Percentiles rank a stretch among this genome's conserved stretches.
These are phyloP conservation scores for Mycena pura DNA, from an alignment of 768 basidiomycete species.

Conservation along the genomic window DNA sequence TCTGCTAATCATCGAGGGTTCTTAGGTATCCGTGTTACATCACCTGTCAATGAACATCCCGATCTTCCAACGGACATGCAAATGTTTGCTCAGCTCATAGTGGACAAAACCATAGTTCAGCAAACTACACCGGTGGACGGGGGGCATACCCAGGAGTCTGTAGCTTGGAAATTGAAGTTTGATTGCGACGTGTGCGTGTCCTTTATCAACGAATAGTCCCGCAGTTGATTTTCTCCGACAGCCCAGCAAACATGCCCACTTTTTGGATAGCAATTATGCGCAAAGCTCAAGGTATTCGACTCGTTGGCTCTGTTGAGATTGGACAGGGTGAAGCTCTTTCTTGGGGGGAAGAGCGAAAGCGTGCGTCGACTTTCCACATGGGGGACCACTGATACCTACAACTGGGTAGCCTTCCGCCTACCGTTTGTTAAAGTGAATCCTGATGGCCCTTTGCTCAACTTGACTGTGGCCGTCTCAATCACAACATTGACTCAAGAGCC, in stretches of 20 bases:
- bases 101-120: neutral
- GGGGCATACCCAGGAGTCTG: neutral
- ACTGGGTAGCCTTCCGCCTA: neutral
- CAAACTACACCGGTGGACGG: neutral
- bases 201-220: neutral
- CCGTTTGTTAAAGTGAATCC: neutral
- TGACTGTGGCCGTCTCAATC: neutral
- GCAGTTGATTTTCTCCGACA: neutral
- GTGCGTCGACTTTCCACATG: neutral
- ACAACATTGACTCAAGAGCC: neutral
- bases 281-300: neutral
- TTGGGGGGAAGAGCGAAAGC: neutral
- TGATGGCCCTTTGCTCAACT: constrained; percentile 4
- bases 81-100: constrained; percentile 12
- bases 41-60: neutral
- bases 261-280: constrained; percentile 1
- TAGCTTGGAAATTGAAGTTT: constrained; percentile 5
- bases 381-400: neutral
- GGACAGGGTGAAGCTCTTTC: neutral
- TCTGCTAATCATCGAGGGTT: neutral
- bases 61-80: constrained; percentile 4
- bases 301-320: neutral
- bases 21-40: constrained; percentile 2
- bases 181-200: neutral
- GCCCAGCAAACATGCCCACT: neutral